These are phyloP conservation scores for Venturia asperata DNA, from an alignment of 2,329 filamentous ascomycete species.

Conservation along the genomic window DNA sequence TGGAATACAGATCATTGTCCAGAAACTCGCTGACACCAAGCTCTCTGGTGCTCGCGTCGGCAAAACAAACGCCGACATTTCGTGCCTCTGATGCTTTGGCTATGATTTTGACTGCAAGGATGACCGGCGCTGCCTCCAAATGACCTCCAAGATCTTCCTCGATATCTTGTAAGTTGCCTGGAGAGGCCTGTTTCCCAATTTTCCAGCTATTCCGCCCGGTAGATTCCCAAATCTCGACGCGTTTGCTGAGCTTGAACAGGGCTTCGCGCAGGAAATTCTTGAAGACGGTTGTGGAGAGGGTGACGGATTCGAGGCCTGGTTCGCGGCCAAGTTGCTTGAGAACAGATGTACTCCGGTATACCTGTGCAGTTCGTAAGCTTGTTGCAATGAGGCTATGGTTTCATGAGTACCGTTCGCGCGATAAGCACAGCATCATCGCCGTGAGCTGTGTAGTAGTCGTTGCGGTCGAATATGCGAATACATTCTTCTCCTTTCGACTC, in stretches of 20 bases:
- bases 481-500: slow-evolving; percentile 64
- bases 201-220: slow-evolving; percentile 84
- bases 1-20: slow-evolving; percentile 58
- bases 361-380: slow-evolving; percentile 39
- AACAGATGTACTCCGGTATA: slow-evolving; percentile 97
- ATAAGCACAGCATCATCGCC: slow-evolving; percentile 79
- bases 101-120: slow-evolving; percentile 87
- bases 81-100: slow-evolving; percentile 80
- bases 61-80: slow-evolving; percentile 91
- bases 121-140: slow-evolving; percentile 85
- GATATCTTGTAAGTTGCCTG: slow-evolving; percentile 92
- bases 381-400: background rate
- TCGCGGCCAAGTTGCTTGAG: slow-evolving; percentile 80
- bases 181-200: slow-evolving; percentile 82
- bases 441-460: slow-evolving; percentile 94
- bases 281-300: slow-evolving; percentile 91
- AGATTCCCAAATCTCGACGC: slow-evolving; percentile 83
- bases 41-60: slow-evolving; percentile 91
- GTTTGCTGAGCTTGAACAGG: slow-evolving; percentile 82
- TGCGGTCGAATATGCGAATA: slow-evolving; percentile 85
- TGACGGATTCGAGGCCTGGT: slow-evolving; percentile 84
- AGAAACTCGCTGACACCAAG: slow-evolving; percentile 95
- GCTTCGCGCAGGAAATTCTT: slow-evolving; percentile 92
- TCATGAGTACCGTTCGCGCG: slow-evolving; percentile 56
- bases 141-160: slow-evolving; percentile 88